These are phyloP conservation scores for Colletotrichum destructivum DNA, from an alignment of 2,329 filamentous ascomycete genomes.

Conservation along the genomic window DNA sequence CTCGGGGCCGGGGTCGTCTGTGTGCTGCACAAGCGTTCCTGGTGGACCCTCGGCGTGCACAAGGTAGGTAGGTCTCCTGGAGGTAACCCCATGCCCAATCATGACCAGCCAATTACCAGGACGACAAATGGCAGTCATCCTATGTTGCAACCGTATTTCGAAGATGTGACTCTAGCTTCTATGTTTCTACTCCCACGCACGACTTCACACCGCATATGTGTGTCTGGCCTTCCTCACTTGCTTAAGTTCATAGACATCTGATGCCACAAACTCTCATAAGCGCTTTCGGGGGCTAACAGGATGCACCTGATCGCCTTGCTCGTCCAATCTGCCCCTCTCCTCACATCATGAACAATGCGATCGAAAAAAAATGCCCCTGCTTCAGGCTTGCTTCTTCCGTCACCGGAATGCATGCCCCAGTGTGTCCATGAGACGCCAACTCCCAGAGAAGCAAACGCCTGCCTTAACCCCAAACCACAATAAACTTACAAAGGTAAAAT, in stretches of 20 bases:
- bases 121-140: conserved; percentile 3
- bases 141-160: not conserved
- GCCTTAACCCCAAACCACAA: not conserved
- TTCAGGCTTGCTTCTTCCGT: conserved; percentile 12
- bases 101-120: conserved; percentile 1
- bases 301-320: not conserved
- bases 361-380: not conserved
- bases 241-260: conserved; percentile 20
- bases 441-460: conserved; percentile 2
- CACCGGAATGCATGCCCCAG: not conserved
- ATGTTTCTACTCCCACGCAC: not conserved
- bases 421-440: not conserved
- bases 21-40: too few relatives aligned
- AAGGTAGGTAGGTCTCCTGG: too few relatives aligned
- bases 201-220: conserved; percentile 11
- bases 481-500: too few relatives aligned
- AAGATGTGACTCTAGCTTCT: not conserved
- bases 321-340: not conserved
- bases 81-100: not conserved
- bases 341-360: not conserved
- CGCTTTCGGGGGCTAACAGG: not conserved
- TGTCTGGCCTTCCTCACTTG: not conserved
- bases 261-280: not conserved
- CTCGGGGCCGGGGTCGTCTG: conserved; percentile 10
- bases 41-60: too few relatives aligned